Conservation (phyloP, 2,329 filamentous ascomycete genomes). For the Pseudopyricularia cyperi region DNA sequence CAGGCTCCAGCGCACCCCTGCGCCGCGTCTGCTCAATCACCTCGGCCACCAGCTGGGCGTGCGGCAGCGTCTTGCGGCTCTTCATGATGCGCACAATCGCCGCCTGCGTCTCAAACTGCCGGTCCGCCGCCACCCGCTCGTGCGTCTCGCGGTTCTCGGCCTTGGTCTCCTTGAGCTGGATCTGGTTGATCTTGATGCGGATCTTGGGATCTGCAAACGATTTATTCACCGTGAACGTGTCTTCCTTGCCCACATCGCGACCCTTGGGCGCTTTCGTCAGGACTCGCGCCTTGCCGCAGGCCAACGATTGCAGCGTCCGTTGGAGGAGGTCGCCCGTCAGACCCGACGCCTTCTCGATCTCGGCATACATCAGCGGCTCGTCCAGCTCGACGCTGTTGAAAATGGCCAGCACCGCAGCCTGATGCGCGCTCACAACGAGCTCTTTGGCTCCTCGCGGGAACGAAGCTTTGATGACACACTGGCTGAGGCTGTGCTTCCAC, state of each 20-base stretch:
- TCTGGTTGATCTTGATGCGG: constrained; percentile 96
- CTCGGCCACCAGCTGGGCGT: constrained; percentile 79
- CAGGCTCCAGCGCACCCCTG: constrained; percentile 71
- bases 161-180: constrained; percentile 90
- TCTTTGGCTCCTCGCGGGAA: constrained; percentile 79
- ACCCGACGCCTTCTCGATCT: constrained; percentile 62
- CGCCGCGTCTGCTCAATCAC: constrained; percentile 84
- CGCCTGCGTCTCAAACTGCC: constrained; percentile 93
- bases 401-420: constrained; percentile 77
- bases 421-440: constrained; percentile 79
- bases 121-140: constrained; percentile 74
- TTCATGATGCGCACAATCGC: constrained; percentile 98
- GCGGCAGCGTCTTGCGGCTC: constrained; percentile 73
- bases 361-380: constrained; percentile 50
- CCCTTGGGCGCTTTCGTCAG: constrained; percentile 76
- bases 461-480: constrained; percentile 70
- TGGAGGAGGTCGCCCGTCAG: constrained; percentile 68
- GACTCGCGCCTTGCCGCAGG: constrained; percentile 78
- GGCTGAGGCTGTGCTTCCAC: constrained; percentile 89
- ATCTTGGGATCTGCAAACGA: constrained; percentile 69
- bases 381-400: constrained; percentile 59
- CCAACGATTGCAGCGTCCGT: constrained; percentile 86
- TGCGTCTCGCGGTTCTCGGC: constrained; percentile 93
- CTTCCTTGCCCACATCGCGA: constrained; percentile 62
- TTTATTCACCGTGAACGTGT: constrained; percentile 75